phyloP scores from a whole-genome alignment of 805 yeast species.

The Kuraishia piskuri region DNA sequence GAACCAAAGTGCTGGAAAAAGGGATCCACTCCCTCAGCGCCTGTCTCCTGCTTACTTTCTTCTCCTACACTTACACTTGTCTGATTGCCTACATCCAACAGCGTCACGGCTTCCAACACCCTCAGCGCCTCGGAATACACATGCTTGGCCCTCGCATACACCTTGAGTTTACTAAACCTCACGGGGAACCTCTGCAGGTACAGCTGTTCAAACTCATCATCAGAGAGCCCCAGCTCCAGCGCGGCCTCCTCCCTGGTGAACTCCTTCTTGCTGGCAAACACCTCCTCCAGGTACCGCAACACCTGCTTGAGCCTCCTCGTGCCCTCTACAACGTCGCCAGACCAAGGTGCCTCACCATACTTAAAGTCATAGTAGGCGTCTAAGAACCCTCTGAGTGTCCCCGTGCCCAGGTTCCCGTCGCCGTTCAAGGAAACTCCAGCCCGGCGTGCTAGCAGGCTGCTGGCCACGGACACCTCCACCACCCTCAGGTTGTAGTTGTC shows the following conservation, averaged over 20 bases:
- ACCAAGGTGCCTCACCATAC: conserved; percentile 25
- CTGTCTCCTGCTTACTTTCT: conserved; percentile 1
- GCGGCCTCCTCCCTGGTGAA: conserved; percentile 43
- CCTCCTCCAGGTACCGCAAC: conserved; percentile 34
- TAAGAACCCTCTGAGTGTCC: conserved; percentile 58
- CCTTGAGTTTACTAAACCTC: conserved; percentile 42
- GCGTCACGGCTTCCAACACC: conserved; percentile 40
- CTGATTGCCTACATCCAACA: conserved; percentile 24
- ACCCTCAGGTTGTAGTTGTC: conserved; percentile 61
- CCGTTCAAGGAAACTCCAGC: conserved; percentile 32
- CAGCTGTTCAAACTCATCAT: conserved; percentile 30
- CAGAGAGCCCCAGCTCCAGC: conserved; percentile 28
- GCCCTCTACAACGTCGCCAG: conserved; percentile 36
- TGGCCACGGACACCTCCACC: conserved; percentile 64
- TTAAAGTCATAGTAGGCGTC: conserved; percentile 33
- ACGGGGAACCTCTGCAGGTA: conserved; percentile 51
- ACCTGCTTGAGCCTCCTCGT: conserved; percentile 28
- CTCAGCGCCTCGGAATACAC: conserved; percentile 55
- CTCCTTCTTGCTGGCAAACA: conserved; percentile 24
- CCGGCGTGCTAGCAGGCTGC: conserved; percentile 44
- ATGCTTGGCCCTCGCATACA: conserved; percentile 52
- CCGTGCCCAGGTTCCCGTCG: conserved; percentile 45
- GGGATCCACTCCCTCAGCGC: conserved; percentile 18
- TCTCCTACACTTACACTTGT: too few relatives aligned
- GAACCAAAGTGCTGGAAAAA: conserved; percentile 39